These are phyloP conservation scores for Tricholoma matsutake DNA, from an alignment of 768 basidiomycete species.

Conservation along the genomic window DNA sequence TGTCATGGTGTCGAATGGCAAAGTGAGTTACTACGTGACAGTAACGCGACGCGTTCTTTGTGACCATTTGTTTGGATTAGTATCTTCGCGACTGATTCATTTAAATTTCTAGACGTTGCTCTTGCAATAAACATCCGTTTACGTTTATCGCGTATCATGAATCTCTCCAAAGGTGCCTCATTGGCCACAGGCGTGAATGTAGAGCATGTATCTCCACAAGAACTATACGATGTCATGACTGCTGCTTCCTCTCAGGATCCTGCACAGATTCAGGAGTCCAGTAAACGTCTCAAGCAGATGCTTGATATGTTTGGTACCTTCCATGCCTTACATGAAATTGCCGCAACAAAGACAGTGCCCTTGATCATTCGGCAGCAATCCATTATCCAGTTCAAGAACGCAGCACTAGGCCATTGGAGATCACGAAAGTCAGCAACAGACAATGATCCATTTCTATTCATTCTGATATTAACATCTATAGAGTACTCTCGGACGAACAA, in stretches of 20 bases:
- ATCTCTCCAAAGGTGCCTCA: conserved; percentile 22
- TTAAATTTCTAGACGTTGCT: conserved; percentile 2
- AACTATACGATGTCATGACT: conserved; percentile 63
- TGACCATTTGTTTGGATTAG: conserved; percentile 18
- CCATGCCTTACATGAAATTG: conserved; percentile 71
- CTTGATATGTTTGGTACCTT: conserved; percentile 68
- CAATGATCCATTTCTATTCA: neutral
- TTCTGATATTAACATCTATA: conserved; percentile 27
- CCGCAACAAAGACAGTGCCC: conserved; percentile 56
- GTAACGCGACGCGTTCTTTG: conserved; percentile 48
- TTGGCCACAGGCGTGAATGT: conserved; percentile 31
- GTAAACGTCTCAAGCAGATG: conserved; percentile 63
- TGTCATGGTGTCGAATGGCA: neutral
- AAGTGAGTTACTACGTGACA: conserved; percentile 12
- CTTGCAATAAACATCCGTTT: neutral
- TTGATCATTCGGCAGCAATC: conserved; percentile 71
- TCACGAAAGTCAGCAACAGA: conserved; percentile 58
- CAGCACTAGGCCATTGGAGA: conserved; percentile 70
- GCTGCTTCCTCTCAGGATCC: conserved; percentile 76
- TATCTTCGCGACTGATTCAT: neutral
- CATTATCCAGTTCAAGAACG: conserved; percentile 89
- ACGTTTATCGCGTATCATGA: conserved; percentile 21
- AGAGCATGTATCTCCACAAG: conserved; percentile 52
- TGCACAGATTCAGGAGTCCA: conserved; percentile 44
- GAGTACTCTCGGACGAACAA: conserved; percentile 68